Base-by-base conservation (phyloP, 1,139 yeast genomes). In the Pichia sp. region DNA sequence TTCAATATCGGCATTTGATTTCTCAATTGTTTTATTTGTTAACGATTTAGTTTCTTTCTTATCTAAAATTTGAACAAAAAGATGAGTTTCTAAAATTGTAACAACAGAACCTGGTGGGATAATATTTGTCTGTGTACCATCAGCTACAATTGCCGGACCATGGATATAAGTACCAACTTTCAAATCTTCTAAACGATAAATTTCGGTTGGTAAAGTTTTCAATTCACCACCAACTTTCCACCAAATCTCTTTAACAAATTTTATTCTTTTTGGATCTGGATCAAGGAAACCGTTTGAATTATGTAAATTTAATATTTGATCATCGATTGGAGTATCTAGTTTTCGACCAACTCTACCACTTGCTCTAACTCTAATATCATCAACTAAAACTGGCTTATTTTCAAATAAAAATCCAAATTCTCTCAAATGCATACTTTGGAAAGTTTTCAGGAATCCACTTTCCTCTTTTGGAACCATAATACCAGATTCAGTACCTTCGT, bases 71-170 rank as follows among this genome's bases (percentile, higher is more conserved):
- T 48, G 46, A 18, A 58, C 45, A 32, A 53, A 50, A 24, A 56
- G 28, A 41, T 80, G 88, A n/a, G 77, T 67, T 4, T 74, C 63
- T 36, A 84, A 64, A 19, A 84, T 67, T 0, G 71, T 66, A 1
- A 94, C 95, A n/a, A 62, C 57, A 1, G 85, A 72, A 39, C 68
- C 62, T 1, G 95, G 93, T 20, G 86, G 85, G 18, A 88, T 72
- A 18, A 88, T 71, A 48, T 86, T 79, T 0, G 96, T 88, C 60
- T 88, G 96, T 0, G 95, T 88, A 34, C 77, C 77, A 61, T 88
- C 96, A 18, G 88, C 79, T 45, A 88, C 71, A 50, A 88, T 76
- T 0, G 94, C 85, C 3, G 96, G 96, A 0, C 96, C 96, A 3
- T 49, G 31, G 4, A 88, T 61, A 11, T 61, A 53, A 11, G 71